Percentiles rank a stretch among this genome's conserved stretches.
Evolutionary conservation across 768 basidiomycete genomes (phyloP).

Genomic region (Hemileccinum impolitum): DNA sequence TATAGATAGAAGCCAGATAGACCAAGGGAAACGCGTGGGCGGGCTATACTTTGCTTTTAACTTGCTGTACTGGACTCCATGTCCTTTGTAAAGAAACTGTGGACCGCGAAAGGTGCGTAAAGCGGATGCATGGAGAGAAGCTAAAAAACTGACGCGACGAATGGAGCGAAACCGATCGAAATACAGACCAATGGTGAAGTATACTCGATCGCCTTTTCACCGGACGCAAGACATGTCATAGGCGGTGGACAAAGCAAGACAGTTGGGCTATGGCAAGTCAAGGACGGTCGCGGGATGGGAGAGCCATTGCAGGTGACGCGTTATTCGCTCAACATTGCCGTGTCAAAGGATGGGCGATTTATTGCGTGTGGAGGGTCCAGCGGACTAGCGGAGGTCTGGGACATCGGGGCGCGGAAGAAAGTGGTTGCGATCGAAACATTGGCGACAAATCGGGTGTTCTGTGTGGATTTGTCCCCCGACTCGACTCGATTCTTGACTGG

Average conservation of each 20-base stretch:
- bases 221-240: constrained; percentile 3
- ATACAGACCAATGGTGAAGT: constrained; percentile 1
- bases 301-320: neutral
- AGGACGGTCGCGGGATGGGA: constrained; percentile 2
- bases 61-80: neutral
- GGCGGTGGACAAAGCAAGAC: constrained; percentile 1
- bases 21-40: neutral
- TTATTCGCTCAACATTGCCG: neutral
- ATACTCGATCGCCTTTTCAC: constrained; percentile 3
- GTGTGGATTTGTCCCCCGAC: constrained; percentile 9
- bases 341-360: constrained; percentile 8
- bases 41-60: neutral
- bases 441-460: neutral
- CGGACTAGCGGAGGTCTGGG: constrained; percentile 9
- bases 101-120: neutral
- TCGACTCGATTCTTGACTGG: constrained; percentile 7
- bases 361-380: constrained; percentile 1
- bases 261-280: constrained; percentile 4
- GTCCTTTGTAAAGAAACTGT: neutral
- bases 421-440: neutral
- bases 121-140: neutral
- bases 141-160: neutral
- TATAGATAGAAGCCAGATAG: neutral
- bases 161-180: constrained; percentile 4
- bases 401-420: constrained; percentile 2